phyloP scores from a whole-genome alignment of 192 early-diverging fungal genomes.

The Chytriomyces sp. region DNA sequence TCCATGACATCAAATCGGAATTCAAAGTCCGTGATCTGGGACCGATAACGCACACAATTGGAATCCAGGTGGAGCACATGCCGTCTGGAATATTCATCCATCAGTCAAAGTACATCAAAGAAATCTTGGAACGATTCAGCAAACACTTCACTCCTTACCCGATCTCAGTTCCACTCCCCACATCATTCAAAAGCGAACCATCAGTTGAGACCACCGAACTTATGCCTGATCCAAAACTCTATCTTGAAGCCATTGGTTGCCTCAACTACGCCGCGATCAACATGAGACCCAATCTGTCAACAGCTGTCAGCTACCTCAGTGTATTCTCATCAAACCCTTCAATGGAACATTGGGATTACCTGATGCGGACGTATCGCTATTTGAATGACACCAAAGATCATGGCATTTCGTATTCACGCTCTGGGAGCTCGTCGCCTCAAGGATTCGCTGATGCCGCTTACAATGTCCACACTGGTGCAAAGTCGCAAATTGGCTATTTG shows the following conservation, averaged over 20 bases:
- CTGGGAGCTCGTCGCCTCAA: neutral
- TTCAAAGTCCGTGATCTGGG: neutral
- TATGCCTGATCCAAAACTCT: neutral
- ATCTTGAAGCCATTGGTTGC: neutral
- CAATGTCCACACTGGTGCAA: conserved; percentile 4
- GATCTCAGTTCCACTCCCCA: neutral
- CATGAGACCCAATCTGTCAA: neutral
- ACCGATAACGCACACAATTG: neutral
- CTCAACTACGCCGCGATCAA: conserved; percentile 3
- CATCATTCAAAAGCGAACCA: neutral
- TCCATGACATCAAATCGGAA: neutral
- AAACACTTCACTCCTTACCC: neutral
- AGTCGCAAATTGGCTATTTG: conserved; percentile 17
- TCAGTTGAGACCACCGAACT: neutral
- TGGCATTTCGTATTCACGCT: neutral
- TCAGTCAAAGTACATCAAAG: conserved; percentile 2
- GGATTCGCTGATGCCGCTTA: conserved; percentile 16
- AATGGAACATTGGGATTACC: neutral
- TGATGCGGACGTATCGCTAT: neutral
- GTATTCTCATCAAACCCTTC: neutral
- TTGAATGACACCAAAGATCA: neutral
- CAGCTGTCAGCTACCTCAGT: neutral
- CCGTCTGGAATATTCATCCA: conserved; percentile 9
- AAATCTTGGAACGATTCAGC: neutral
- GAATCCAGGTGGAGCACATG: conserved; percentile 2